These are phyloP conservation scores for Ceraceosorus guamensis DNA, from an alignment of 1,284 basidiomycete genomes.

Conservation along the genomic window DNA sequence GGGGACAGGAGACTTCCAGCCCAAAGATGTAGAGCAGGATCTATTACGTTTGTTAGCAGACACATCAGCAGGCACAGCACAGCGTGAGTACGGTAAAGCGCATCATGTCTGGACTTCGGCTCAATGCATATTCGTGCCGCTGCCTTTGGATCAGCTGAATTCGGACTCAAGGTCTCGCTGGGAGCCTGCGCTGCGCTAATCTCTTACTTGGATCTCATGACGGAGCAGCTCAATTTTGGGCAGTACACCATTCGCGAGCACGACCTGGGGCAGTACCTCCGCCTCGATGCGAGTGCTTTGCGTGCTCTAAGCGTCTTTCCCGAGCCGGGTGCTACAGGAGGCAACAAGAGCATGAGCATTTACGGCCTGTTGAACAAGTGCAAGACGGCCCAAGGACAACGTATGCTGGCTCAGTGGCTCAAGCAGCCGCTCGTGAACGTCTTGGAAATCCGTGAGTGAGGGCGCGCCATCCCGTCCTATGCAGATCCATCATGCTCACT, in stretches of 20 bases:
- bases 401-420: slow-evolving; percentile 83
- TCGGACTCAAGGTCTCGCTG: slow-evolving; percentile 71
- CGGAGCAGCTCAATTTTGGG: slow-evolving; percentile 72
- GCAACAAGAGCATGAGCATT: slow-evolving; percentile 56
- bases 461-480: too few species aligned
- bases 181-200: slow-evolving; percentile 74
- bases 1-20: slow-evolving; percentile 60
- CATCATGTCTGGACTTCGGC: not conserved
- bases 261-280: slow-evolving; percentile 90
- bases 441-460: slow-evolving; percentile 74
- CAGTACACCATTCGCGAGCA: slow-evolving; percentile 76
- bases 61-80: slow-evolving; percentile 48
- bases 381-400: slow-evolving; percentile 91
- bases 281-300: slow-evolving; percentile 86
- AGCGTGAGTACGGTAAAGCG: slow-evolving; percentile 49
- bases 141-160: slow-evolving; percentile 58
- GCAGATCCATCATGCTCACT: too few species aligned
- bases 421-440: slow-evolving; percentile 93
- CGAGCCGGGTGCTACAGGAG: slow-evolving; percentile 45
- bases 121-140: not conserved
- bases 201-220: slow-evolving; percentile 72
- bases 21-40: slow-evolving; percentile 76
- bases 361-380: slow-evolving; percentile 88
- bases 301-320: slow-evolving; percentile 83
- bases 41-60: slow-evolving; percentile 63